Base-by-base conservation (phyloP, 805 yeast genomes). In the Saccharomycopsis guyanensis region DNA sequence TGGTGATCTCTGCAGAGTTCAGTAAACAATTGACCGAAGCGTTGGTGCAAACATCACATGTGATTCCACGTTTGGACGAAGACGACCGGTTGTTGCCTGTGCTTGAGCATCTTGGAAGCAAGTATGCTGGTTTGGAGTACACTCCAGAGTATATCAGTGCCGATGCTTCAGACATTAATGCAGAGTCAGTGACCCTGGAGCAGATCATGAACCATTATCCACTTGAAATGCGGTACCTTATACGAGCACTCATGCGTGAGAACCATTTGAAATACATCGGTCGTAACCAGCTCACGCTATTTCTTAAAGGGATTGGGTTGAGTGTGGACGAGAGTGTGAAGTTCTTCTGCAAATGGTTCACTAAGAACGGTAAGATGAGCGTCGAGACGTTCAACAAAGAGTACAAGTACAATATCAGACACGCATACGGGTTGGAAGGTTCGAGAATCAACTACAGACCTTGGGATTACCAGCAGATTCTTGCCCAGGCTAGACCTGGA, bases 401-500 rank as follows among this genome's bases (percentile, higher is more conserved):
- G 59, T 89, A 91, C 68, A 72, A 77, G 51, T 93, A 93, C 70
- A 86, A 85, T 56, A 77, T 93, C 57, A 74, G 95, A 50, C 97
- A 93, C 63, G 75, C 73, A 52, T 93, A 91, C 61, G 99, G 97
- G 41, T 69, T 86, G 48, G 96, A 86, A 65, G 99, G 98, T 55
- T 82, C 82, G 10, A 69, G 96, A 50, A 82, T 78, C 56, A 85
- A 87, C 56, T 88, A 87, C 64, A 76, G 76, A 56, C 95, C 97
- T 2, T 76, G 83, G 82, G 84, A 81, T 59, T 93, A 97, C 67
- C 75, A 78, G 34, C 78, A 82, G 1, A 86, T 93, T 36, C 63
- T 86, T 48, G 70, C 78, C 23, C 80, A 80, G 55, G 86, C 87
- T 5, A 74, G 80, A 53, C 88, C 95, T 0, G 68, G 69, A 8